Evolutionary conservation across 2,329 filamentous ascomycete species (phyloP).

Genomic region (Tricladium varicosporioides): DNA sequence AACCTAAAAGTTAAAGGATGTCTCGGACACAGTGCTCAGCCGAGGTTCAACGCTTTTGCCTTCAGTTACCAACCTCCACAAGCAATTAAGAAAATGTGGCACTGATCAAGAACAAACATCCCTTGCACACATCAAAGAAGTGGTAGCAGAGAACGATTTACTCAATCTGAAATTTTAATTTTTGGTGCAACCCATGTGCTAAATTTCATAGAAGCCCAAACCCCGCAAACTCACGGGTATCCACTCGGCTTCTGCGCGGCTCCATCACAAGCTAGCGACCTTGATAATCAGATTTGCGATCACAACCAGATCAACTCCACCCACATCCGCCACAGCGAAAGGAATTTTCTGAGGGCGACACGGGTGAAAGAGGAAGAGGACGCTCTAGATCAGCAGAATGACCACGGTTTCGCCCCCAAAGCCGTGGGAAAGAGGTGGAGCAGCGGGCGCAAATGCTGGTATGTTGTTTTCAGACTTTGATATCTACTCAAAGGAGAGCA

Average conservation of each 20-base stretch:
- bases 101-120: neutral
- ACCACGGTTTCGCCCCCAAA: conserved; percentile 83
- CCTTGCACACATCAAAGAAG: too few species aligned
- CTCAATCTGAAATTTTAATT: neutral
- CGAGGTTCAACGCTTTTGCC: conserved; percentile 2
- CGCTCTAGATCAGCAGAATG: conserved; percentile 20
- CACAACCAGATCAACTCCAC: conserved; percentile 1
- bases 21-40: neutral
- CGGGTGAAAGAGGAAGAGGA: conserved; percentile 10
- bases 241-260: neutral
- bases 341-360: conserved; percentile 14
- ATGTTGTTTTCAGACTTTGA: conserved; percentile 19
- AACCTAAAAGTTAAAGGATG: neutral
- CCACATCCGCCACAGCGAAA: conserved; percentile 7
- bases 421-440: conserved; percentile 81
- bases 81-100: neutral
- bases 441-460: conserved; percentile 30
- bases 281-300: neutral
- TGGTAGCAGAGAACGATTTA: too few species aligned
- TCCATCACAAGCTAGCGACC: neutral
- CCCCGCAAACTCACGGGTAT: neutral
- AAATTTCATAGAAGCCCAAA: neutral
- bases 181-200: neutral
- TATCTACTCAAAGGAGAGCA: conserved; percentile 15
- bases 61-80: neutral